Evolutionary conservation across 176 grass and related monocot genomes (phyloP).

Genomic region (Musa itinerans): DNA sequence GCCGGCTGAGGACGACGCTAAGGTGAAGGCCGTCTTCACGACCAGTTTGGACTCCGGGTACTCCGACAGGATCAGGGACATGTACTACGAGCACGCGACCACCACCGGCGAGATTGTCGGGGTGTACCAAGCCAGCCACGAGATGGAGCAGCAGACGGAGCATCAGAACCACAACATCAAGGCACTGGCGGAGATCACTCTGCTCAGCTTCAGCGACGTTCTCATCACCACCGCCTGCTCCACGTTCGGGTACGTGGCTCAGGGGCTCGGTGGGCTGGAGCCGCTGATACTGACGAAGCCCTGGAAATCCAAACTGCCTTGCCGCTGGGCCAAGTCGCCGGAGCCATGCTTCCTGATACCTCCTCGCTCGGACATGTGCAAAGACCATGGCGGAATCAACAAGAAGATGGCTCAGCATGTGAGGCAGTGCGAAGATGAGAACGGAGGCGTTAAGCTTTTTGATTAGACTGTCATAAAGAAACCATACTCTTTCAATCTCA

Average conservation of each 20-base stretch:
- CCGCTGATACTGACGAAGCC: constrained; percentile 40
- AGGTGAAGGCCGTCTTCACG: constrained; percentile 38
- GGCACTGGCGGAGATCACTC: constrained; percentile 62
- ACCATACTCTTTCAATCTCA: constrained; percentile 4
- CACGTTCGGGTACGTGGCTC: constrained; percentile 52
- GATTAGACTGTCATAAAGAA: constrained; percentile 30
- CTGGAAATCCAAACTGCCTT: constrained; percentile 46
- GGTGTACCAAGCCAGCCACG: constrained; percentile 58
- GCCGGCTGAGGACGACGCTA: background rate
- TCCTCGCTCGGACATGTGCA: constrained; percentile 51
- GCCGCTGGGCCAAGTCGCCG: constrained; percentile 45
- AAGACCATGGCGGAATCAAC: constrained; percentile 33
- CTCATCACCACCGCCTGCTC: constrained; percentile 46
- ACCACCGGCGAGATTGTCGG: constrained; percentile 30
- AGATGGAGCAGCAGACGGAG: constrained; percentile 38
- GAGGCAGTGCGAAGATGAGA: constrained; percentile 73
- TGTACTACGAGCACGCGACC: constrained; percentile 41
- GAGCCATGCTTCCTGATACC: constrained; percentile 66
- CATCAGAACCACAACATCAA: constrained; percentile 41
- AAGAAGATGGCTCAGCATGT: constrained; percentile 42
- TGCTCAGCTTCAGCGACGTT: constrained; percentile 58
- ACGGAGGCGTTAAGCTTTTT: constrained; percentile 60
- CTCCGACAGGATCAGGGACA: constrained; percentile 44
- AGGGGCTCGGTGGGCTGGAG: constrained; percentile 34
- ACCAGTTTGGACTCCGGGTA: constrained; percentile 43